A percentile compares a stretch with the other conserved stretches of the same genome.
phyloP scores from a whole-genome alignment of 495 filamentous ascomycete species.

The Aspergillus heteromorphus region DNA sequence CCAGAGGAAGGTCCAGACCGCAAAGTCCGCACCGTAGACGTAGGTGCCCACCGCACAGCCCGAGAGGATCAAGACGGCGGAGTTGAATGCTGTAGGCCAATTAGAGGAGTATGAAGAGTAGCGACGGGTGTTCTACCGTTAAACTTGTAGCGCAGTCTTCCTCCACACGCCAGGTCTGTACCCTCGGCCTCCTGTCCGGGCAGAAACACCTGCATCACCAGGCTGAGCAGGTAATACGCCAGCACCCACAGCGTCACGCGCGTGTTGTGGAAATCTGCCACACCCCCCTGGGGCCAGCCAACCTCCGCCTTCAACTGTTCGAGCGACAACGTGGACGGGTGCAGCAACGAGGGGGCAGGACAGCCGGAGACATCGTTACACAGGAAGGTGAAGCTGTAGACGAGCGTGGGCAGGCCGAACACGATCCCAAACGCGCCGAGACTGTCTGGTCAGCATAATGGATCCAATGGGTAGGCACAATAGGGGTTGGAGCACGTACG shows the following conservation, averaged over 20 bases:
- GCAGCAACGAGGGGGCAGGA: slow-evolving; percentile 77
- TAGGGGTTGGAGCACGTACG: slow-evolving; percentile 54
- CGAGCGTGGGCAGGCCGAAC: slow-evolving; percentile 67
- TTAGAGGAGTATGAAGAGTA: slow-evolving; percentile 5
- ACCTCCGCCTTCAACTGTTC: slow-evolving; percentile 68
- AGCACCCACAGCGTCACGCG: slow-evolving; percentile 60
- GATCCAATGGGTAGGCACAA: slow-evolving; percentile 17
- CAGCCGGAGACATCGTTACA: slow-evolving; percentile 94
- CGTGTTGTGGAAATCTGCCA: slow-evolving; percentile 54
- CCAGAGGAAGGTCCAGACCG: slow-evolving; percentile 87
- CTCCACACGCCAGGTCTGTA: slow-evolving; percentile 62
- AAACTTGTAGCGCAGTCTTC: slow-evolving; percentile 78
- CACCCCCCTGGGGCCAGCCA: slow-evolving; percentile 68
- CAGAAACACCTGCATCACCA: slow-evolving; percentile 69
- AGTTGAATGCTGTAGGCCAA: slow-evolving; percentile 60
- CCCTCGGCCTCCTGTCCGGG: slow-evolving; percentile 72
- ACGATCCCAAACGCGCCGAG: slow-evolving; percentile 68
- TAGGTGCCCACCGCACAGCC: slow-evolving; percentile 67
- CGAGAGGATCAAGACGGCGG: slow-evolving; percentile 63
- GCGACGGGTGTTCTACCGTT: slow-evolving; percentile 56
- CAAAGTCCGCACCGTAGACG: slow-evolving; percentile 72
- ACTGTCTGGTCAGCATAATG: slow-evolving; percentile 43
- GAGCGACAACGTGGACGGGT: slow-evolving; percentile 64
- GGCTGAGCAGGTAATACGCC: slow-evolving; percentile 73
- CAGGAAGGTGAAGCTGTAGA: slow-evolving; percentile 72